Evolutionary conservation across 108 stramenopile species (phyloP).

Genomic region (Nitzschia sp.): DNA sequence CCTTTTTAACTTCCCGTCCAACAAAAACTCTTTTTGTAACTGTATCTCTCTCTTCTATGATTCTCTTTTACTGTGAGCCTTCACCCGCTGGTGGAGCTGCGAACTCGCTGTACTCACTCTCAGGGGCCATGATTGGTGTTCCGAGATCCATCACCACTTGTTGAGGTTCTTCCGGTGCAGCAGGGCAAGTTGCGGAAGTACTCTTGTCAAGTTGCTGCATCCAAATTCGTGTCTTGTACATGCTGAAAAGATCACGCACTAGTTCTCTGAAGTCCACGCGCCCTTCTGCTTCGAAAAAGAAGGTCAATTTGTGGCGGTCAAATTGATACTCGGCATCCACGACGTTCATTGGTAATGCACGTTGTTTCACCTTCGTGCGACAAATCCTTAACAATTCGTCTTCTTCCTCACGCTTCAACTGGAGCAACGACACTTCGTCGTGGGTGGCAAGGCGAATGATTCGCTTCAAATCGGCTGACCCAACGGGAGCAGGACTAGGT

Average conservation of each 20-base stretch:
- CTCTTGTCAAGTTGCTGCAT: conserved; percentile 93
- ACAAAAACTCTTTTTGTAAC: conserved; percentile 4
- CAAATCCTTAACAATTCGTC: conserved; percentile 91
- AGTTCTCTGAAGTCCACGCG: conserved; percentile 96
- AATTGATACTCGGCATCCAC: conserved; percentile 98
- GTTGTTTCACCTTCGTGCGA: conserved; percentile 84
- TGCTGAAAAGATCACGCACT: conserved; percentile 96
- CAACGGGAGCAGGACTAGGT: conserved; percentile 21
- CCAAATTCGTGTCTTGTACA: conserved; percentile 98
- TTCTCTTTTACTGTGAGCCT: conserved; percentile 9
- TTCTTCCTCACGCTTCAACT: conserved; percentile 86
- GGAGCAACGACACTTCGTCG: conserved; percentile 83
- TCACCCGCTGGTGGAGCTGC: not conserved
- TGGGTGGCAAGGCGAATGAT: conserved; percentile 84
- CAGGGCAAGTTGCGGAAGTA: conserved; percentile 38
- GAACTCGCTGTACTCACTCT: conserved; percentile 45
- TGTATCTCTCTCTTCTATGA: conserved; percentile 21
- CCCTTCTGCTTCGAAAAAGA: conserved; percentile 95
- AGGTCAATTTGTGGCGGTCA: conserved; percentile 95
- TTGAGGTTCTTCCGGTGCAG: conserved; percentile 21
- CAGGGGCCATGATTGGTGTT: conserved; percentile 55
- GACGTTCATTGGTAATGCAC: conserved; percentile 90
- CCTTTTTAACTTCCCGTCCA: too few relatives aligned
- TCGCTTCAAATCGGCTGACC: conserved; percentile 69
- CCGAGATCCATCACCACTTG: conserved; percentile 41